Percentiles rank a stretch among this genome's conserved stretches.
Conservation (phyloP, 306 rosid genomes). For the Castanopsis chinensis region DNA sequence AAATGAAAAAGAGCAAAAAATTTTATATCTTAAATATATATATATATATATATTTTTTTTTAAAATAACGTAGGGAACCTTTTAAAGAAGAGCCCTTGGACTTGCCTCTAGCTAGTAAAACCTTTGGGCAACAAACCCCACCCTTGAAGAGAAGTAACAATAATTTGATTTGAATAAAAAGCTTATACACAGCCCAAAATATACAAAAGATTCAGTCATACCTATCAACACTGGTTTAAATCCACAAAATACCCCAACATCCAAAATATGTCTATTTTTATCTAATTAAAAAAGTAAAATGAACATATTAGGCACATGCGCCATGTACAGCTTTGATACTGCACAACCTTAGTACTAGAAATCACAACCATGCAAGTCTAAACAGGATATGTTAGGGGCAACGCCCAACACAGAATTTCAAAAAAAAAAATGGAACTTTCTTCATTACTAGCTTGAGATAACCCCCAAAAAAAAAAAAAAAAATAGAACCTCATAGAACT, state of each 20-base stretch:
- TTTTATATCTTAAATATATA: background rate
- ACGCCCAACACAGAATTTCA: background rate
- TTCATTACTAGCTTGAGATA: conserved; percentile 2
- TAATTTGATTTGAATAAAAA: background rate
- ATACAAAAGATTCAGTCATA: background rate
- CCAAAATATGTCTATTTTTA: background rate
- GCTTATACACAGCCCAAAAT: background rate
- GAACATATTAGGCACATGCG: background rate
- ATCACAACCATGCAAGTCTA: background rate
- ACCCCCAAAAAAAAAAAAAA: background rate
- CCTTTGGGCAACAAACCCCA: too few relatives aligned
- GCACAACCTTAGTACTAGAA: background rate
- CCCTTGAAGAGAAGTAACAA: background rate
- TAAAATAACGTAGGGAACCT: too few relatives aligned
- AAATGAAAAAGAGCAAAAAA: background rate
- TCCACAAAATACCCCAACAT: background rate
- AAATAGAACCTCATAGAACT: conserved; percentile 4
- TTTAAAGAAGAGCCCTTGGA: too few relatives aligned
- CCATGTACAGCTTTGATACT: background rate
- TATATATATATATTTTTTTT: too few relatives aligned
- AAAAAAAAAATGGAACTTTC: background rate
- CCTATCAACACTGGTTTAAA: background rate
- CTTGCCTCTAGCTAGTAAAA: too few relatives aligned
- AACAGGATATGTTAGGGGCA: background rate
- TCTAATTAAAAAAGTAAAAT: background rate